Base-by-base conservation (phyloP, 805 yeast species). In the Teunomyces cretensis region DNA sequence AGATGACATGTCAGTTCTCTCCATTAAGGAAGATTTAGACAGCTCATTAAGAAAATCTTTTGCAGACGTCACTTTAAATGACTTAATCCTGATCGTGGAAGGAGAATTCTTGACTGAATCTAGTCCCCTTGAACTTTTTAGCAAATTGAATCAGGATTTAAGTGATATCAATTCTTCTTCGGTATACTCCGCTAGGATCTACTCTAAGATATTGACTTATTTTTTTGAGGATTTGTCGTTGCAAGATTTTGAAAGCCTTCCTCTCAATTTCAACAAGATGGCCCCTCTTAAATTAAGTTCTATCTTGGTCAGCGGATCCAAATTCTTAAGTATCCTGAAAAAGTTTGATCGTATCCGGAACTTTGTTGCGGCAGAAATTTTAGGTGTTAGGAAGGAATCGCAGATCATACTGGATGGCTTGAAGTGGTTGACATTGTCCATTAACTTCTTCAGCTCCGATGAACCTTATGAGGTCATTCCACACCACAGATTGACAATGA, bases 401-500 rank as follows among this genome's bases (percentile, higher is more conserved):
- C 76, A 76, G 27, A 70, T 83, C 9, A 42, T 72, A 6, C 39
- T 55, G 2, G 58, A 58, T 2, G 85, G 85, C 0, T 58, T 80
- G 30, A 62, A 60, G 12, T 73, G 75, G 60, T 47, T 86, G 3
- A 65, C 80, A 1, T 52, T 83, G 2, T 62, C 84, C 32, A 72
- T 69, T 39, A 68, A 72, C 46, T 68, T 80, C 46, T 55, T 65
- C 14, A 56, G 62, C 41, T 47, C 63, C 2, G 51, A 52, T 6
- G 70, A 63, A 13, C 50, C 49, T 16, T 65, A 63, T 37, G 63
- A 59, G n/a, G 71, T 81, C 2, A 64, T 86, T 19, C 84, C 88
- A 6, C 70, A 77, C 2, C 90, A 83, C 55, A 75, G 94, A 52
- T 66, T 84, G 32, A 76, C 72, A 35, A 79, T 86, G 88, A 63